Percentiles rank a stretch among this genome's conserved stretches.
Conservation (phyloP, 176 grass and related monocot genomes). For the Triticum urartu region DNA sequence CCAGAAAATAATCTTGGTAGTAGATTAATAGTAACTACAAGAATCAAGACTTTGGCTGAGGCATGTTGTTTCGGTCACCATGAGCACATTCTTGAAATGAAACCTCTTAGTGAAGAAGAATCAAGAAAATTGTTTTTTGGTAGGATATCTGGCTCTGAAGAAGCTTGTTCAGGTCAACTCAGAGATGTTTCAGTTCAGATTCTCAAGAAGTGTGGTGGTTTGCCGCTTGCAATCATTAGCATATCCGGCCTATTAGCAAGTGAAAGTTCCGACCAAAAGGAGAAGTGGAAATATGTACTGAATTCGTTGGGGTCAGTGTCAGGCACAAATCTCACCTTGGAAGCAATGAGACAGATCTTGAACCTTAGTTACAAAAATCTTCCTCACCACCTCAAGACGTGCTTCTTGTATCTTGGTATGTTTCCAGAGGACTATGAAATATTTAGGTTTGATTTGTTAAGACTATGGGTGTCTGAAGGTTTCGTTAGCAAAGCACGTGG, state of each 20-base stretch:
- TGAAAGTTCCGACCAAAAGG: too few relatives aligned
- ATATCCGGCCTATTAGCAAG: not conserved
- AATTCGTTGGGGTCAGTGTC: too few relatives aligned
- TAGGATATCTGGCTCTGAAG: not conserved
- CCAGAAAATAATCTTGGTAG: not conserved
- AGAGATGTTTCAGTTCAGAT: slow-evolving; percentile 4
- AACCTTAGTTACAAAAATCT: slow-evolving; percentile 13
- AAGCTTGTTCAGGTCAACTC: not conserved
- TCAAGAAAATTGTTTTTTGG: not conserved
- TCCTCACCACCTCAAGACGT: not conserved
- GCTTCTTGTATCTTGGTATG: too few relatives aligned
- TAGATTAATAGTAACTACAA: slow-evolving; percentile 11
- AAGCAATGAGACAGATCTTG: not conserved
- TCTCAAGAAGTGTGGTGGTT: slow-evolving; percentile 6
- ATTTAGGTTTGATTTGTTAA: too few relatives aligned
- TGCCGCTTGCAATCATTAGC: slow-evolving; percentile 2
- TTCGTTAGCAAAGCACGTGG: too few relatives aligned
- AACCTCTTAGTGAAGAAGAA: slow-evolving; percentile 9
- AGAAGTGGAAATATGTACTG: too few relatives aligned
- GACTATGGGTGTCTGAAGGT: too few relatives aligned
- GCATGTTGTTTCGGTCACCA: not conserved
- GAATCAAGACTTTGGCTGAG: not conserved
- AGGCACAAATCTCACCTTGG: too few relatives aligned
- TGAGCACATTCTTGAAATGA: not conserved
- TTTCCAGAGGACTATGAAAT: too few relatives aligned